These are phyloP conservation scores for Leishmania lainsoni DNA, from an alignment of 208 protist genomes.

Conservation along the genomic window DNA sequence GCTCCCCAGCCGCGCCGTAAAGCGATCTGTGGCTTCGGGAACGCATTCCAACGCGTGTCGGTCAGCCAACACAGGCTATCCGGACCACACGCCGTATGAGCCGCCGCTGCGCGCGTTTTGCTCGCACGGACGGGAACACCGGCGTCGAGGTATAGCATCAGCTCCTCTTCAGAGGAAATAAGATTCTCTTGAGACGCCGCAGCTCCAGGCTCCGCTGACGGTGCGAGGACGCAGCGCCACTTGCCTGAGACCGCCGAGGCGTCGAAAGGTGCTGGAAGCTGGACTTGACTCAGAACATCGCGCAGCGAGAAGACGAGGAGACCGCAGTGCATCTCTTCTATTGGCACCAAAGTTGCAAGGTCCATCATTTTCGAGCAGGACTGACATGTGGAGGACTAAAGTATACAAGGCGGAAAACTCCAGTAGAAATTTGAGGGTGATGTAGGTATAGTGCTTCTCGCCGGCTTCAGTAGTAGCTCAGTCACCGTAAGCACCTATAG, in stretches of 20 bases:
- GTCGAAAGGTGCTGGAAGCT: conserved; percentile 43
- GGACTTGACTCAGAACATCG: conserved; percentile 69
- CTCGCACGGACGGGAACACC: conserved; percentile 62
- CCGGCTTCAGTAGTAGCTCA: background rate
- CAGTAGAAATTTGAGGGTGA: background rate
- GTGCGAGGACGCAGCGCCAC: conserved; percentile 84
- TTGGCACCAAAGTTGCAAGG: background rate
- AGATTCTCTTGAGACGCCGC: conserved; percentile 15
- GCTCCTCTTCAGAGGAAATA: conserved; percentile 42
- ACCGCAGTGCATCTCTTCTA: conserved; percentile 21
- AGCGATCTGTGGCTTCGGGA: conserved; percentile 83
- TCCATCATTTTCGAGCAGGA: background rate
- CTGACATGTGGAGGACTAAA: too few relatives aligned
- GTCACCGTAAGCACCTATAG: background rate
- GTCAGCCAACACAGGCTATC: conserved; percentile 67
- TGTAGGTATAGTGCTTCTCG: background rate
- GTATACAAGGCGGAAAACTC: background rate
- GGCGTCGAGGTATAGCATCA: conserved; percentile 54
- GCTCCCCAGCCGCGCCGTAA: conserved; percentile 79
- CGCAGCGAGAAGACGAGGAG: conserved; percentile 57
- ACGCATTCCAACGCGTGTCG: conserved; percentile 52
- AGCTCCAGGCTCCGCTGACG: conserved; percentile 23
- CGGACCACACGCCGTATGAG: conserved; percentile 37
- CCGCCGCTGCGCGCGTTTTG: conserved; percentile 23
- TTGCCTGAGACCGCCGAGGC: conserved; percentile 58